Evolutionary conservation across 805 yeast genomes (phyloP), one percentile per base, ranked within the genome.

Genomic region (Pichia membranifaciens): DNA sequence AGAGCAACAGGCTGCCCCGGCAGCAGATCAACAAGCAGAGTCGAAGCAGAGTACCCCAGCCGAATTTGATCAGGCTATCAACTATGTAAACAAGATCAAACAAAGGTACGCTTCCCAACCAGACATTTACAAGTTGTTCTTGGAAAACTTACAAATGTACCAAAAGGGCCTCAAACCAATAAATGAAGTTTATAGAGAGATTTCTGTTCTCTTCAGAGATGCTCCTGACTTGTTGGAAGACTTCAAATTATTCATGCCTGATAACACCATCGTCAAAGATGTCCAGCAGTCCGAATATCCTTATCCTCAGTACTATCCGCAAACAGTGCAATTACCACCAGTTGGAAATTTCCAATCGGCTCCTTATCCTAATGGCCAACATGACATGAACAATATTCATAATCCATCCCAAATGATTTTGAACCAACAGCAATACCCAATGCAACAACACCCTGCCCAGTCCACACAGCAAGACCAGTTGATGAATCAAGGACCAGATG

Each of bases 141-240:
- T 95, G 66, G 99, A 93, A 64, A 93, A 91, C 49, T 71, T 93
- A 57, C 99, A 93, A 65, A 91, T 97, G 40, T 93, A 91, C 63
- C 99, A 93, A 70, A 81, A 95, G 54, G 99, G 91, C 61, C 95
- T 89, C 61, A 85, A 88, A 60, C 96, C 96, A 41, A 93, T 93
- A 45, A 83, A 87, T 44, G 98, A 93, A 60, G 99, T 93, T 12
- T 93, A 93, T 60, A 84, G 87, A 47, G 97, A 93, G 62, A 96
- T 93, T 2, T 85, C 96, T 1, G 74, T 81, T 6, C 72, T 93
- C 45, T 93, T 93, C 69, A 83, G 87, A 50, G 87, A 87, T 57
- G 96, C 96, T 12, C 98, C 98, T 0, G 99, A 93, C 60, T 73
- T 93, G 50, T 70, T 93, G 52, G 96, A 89, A 55, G 99, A 95